Evolutionary conservation across 2,329 filamentous ascomycete genomes (phyloP), one percentile per base, ranked within the genome.

Genomic region (Arthrobotrys pseudoclavata): DNA sequence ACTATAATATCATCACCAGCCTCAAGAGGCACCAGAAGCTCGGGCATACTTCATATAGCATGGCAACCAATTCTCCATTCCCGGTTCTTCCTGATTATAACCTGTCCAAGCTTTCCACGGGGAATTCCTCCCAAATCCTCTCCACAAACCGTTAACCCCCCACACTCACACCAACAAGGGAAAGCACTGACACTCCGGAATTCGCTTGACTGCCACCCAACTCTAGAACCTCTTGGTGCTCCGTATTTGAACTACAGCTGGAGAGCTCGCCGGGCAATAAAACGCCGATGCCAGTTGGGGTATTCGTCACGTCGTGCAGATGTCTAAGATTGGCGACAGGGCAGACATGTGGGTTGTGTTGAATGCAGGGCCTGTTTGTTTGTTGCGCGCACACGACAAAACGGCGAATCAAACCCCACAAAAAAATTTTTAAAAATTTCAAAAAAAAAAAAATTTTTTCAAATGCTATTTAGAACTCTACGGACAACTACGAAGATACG

Each of bases 191-290:
- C 50, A 37, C 18, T 55, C 26, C 6, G 7, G 26, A 20, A 34
- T 2, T 55, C 22, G 29, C 52, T 37, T 37, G 13, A 37, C 26
- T n/a, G n/a, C n/a, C 26, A 12, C 18, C 4, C 5, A 53, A 22
- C 7, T 34, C 31, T 34, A 9, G 12, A 34, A n/a, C n/a, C n/a
- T n/a, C n/a, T n/a, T n/a, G n/a, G n/a, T n/a, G n/a, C n/a, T n/a
- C n/a, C n/a, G n/a, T n/a, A 34, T 34, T 34, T 34, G 1, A 10
- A 34, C 4, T n/a, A n/a, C n/a, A n/a, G n/a, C n/a, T n/a, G n/a
- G 57, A 60, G 69, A 74, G 69, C 69, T 74, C 69, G 69, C 69
- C 69, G 69, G 61, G 9, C 31, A 64, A 12, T 5, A 34, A 48
- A 64, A 71, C 68, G 68, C 42, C 68, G 57, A 71, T 53, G 26